Evolutionary conservation across 2,329 filamentous ascomycete species (phyloP).

Genomic region (Dichotomopilus funicola): DNA sequence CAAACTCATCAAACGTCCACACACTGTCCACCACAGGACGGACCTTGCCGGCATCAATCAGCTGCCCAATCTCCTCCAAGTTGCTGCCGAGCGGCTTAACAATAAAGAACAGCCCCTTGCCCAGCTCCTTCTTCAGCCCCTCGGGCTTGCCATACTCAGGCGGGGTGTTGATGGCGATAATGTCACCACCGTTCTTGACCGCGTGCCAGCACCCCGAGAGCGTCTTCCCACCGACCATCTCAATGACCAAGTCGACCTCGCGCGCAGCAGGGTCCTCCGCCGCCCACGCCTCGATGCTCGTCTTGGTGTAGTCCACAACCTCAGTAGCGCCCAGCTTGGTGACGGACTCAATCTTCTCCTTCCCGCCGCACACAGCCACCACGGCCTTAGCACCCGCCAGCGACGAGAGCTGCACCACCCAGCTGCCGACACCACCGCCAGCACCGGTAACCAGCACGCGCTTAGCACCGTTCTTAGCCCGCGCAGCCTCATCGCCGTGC

Average conservation of each 20-base stretch:
- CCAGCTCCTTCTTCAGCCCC: conserved; percentile 24
- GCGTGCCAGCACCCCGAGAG: conserved; percentile 31
- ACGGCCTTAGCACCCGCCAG: conserved; percentile 31
- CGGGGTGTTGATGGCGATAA: conserved; percentile 30
- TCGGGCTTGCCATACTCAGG: conserved; percentile 29
- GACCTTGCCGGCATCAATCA: conserved; percentile 30
- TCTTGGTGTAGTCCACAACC: conserved; percentile 32
- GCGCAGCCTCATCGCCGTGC: conserved; percentile 23
- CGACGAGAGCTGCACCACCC: conserved; percentile 34
- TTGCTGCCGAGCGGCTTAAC: conserved; percentile 33
- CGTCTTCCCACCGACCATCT: conserved; percentile 33
- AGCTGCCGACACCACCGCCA: conserved; percentile 35
- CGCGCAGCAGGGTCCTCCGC: conserved; percentile 21
- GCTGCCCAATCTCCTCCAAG: conserved; percentile 29
- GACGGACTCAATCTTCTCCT: conserved; percentile 27
- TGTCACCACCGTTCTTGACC: conserved; percentile 29
- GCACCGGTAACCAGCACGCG: conserved; percentile 36
- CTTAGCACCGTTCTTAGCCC: conserved; percentile 24
- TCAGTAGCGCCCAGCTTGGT: conserved; percentile 32
- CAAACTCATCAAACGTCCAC: conserved; percentile 33
- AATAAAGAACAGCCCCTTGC: conserved; percentile 32
- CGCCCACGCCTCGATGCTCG: conserved; percentile 29
- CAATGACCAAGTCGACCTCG: conserved; percentile 32
- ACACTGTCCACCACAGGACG: conserved; percentile 34
- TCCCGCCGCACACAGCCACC: conserved; percentile 28